Base-by-base conservation (phyloP, 192 early-diverging fungal genomes). In the Podila epicladia region DNA sequence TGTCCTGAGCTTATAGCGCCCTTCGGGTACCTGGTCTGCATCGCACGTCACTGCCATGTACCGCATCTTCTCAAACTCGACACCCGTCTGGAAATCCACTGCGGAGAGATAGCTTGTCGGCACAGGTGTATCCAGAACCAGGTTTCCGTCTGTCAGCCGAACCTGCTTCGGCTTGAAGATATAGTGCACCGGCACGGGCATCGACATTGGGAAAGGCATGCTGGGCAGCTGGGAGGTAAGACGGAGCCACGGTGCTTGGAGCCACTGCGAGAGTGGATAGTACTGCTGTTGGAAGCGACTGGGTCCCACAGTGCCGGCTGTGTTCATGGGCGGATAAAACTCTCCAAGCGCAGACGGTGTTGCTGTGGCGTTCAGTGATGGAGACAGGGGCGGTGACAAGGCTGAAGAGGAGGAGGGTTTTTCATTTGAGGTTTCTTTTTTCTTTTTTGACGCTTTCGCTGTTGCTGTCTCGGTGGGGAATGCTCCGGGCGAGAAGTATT, bases 11-110 rank as follows among this genome's bases (percentile, higher is more conserved):
- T 82, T 84, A 80, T 92, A 94, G 5, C 89, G 85, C 20, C 85
- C 71, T 24, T 85, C 64, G 0, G 83, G 60, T 64, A 94, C 92
- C 60, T 88, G 73, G 45, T 89, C 77, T 0, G 89, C 88, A 74
- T 90, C 89, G 64, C 91, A 93, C 1, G 93, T 93, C 20, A 85
- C 87, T 1, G 92, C 93, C 31, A 92, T 93, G 66, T 94, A 94
- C 7, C 91, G 84, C 86, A 92, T 84, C 55, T 90, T 84, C 15
- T 89, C 89, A 77, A 93, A 92, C 65, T 94, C 93, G 55, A 88
- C 77, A 11, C 82, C 89, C 0, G 65, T 49, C 67, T 79, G 82
- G 59, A 73, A 83, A 58, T 85, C 87, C 12, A 89, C 86, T 22
- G 82, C 83, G 2, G 83, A 73, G 38, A 92, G 82, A 45, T 92